Evolutionary conservation across 306 rosid species (phyloP).

Genomic region (Glycine tomentella): DNA sequence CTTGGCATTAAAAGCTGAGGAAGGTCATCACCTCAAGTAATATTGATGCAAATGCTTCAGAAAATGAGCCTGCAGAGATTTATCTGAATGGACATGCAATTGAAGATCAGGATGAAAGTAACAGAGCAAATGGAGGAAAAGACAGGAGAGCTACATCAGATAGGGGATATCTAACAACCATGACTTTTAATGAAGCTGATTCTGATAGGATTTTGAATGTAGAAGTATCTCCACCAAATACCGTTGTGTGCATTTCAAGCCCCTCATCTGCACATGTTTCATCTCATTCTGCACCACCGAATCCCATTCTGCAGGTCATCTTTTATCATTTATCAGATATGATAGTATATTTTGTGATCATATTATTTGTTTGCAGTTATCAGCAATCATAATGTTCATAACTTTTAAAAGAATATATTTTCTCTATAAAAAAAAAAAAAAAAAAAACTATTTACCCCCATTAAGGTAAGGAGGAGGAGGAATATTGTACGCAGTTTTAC

Average conservation of each 20-base stretch:
- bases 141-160: conserved; percentile 42
- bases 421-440: too few species aligned
- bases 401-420: too few species aligned
- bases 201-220: conserved; percentile 48
- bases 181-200: conserved; percentile 44
- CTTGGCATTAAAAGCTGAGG: conserved; percentile 50
- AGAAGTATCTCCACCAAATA: conserved; percentile 49
- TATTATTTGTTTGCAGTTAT: conserved; percentile 18
- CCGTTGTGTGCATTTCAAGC: conserved; percentile 52
- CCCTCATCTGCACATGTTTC: conserved; percentile 58
- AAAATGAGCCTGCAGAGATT: conserved; percentile 52
- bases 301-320: conserved; percentile 61
- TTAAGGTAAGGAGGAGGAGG: too few species aligned
- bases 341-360: conserved; percentile 28
- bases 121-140: conserved; percentile 41
- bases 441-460: too few species aligned
- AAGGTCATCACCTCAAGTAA: conserved; percentile 58
- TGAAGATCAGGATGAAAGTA: conserved; percentile 56
- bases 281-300: conserved; percentile 51
- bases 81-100: conserved; percentile 54
- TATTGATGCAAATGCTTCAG: conserved; percentile 57
- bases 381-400: background rate
- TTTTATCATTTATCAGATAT: too few species aligned
- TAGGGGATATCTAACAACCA: conserved; percentile 36
- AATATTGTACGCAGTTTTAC: too few species aligned